Conservation (phyloP, 352 stramenopile genomes). For the Phytophthora nicotianae region DNA sequence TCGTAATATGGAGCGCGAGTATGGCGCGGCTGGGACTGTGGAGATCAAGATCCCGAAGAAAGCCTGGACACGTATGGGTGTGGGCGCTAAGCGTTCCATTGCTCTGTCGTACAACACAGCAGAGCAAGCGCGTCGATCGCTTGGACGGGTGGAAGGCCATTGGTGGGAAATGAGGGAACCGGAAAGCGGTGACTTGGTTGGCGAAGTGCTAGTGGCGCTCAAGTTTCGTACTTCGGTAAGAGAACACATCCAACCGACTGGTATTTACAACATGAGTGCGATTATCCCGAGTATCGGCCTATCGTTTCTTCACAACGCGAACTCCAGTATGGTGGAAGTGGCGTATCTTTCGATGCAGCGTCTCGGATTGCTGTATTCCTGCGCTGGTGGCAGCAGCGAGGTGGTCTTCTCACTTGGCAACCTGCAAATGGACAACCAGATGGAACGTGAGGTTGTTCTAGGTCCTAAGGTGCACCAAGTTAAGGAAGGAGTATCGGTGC, state of each 20-base stretch:
- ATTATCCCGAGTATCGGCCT: constrained; percentile 83
- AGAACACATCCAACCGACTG: constrained; percentile 54
- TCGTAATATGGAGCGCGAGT: constrained; percentile 32
- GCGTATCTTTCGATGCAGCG: constrained; percentile 87
- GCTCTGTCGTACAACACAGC: constrained; percentile 81
- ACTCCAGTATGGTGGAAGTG: constrained; percentile 86
- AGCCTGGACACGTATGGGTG: constrained; percentile 76
- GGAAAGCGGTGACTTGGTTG: constrained; percentile 73
- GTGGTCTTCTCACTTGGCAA: constrained; percentile 85
- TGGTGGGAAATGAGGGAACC: constrained; percentile 88
- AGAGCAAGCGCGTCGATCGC: constrained; percentile 67
- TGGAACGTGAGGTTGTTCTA: constrained; percentile 86
- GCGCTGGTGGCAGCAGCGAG: constrained; percentile 80
- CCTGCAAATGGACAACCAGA: constrained; percentile 91
- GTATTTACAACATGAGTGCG: constrained; percentile 79
- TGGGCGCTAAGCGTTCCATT: constrained; percentile 70
- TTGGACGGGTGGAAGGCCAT: constrained; percentile 75
- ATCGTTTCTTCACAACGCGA: constrained; percentile 87
- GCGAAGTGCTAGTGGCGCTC: constrained; percentile 81
- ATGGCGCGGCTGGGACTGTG: constrained; percentile 55
- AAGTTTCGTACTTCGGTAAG: constrained; percentile 78
- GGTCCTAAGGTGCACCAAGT: constrained; percentile 82
- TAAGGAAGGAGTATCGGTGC: constrained; percentile 87
- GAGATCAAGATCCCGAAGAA: constrained; percentile 88
- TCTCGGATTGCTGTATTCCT: constrained; percentile 76